Conservation (phyloP, 805 yeast species). For the Teunomyces barrocoloradensis region DNA sequence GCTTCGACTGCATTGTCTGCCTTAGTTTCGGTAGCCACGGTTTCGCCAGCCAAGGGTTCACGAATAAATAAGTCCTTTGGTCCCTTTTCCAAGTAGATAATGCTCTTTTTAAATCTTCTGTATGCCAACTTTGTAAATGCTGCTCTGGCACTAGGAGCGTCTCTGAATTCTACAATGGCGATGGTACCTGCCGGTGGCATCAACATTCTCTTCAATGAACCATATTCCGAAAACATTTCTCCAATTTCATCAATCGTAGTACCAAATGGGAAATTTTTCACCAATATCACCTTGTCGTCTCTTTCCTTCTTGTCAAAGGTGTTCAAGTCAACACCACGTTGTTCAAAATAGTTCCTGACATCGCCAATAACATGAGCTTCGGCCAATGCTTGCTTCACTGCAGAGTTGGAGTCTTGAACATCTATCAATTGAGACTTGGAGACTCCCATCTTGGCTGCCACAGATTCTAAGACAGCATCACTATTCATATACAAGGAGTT, state of each 20-base stretch:
- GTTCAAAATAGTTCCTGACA: slow-evolving; percentile 83
- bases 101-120: slow-evolving; percentile 82
- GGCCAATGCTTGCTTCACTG: slow-evolving; percentile 95
- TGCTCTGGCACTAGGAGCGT: slow-evolving; percentile 76
- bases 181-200: slow-evolving; percentile 98
- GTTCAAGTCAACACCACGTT: slow-evolving; percentile 78
- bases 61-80: slow-evolving; percentile 76
- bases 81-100: slow-evolving; percentile 90
- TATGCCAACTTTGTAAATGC: slow-evolving; percentile 88
- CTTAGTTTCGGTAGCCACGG: slow-evolving; percentile 16
- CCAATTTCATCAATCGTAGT: slow-evolving; percentile 78
- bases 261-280: slow-evolving; percentile 89
- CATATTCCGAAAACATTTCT: slow-evolving; percentile 76
- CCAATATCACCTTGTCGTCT: slow-evolving; percentile 77
- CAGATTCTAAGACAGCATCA: slow-evolving; percentile 90
- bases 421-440: slow-evolving; percentile 81
- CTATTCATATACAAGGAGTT: slow-evolving; percentile 86
- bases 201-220: slow-evolving; percentile 72
- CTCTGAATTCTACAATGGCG: slow-evolving; percentile 88
- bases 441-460: slow-evolving; percentile 81
- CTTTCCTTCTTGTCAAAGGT: slow-evolving; percentile 64
- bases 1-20: slow-evolving; percentile 43
- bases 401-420: slow-evolving; percentile 81
- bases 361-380: slow-evolving; percentile 94
- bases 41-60: slow-evolving; percentile 42